Evolutionary conservation across 192 early-diverging fungal genomes (phyloP).

Genomic region (Backusella psychrophila): DNA sequence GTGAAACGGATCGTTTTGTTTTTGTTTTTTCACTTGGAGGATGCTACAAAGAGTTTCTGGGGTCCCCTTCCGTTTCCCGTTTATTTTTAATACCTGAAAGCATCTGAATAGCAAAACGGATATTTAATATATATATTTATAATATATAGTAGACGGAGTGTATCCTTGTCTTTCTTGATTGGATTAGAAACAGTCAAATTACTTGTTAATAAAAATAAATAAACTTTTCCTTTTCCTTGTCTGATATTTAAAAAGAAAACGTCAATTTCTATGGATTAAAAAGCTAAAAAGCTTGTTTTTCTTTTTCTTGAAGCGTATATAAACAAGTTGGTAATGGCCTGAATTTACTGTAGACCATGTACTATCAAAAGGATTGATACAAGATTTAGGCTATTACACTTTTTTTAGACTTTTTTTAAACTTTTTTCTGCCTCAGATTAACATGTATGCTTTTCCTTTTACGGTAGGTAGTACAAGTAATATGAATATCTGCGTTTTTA

Average conservation of each 20-base stretch:
- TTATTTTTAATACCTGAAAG: not conserved
- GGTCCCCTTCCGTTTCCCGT: not conserved
- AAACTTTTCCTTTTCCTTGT: no score
- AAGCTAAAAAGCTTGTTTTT: no score
- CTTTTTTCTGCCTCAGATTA: no score
- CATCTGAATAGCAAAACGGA: not conserved
- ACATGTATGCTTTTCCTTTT: not conserved
- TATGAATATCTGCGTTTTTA: not conserved
- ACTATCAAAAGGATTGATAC: not conserved
- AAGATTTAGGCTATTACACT: not conserved
- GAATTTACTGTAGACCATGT: no score
- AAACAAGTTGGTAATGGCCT: no score
- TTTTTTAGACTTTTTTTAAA: not conserved
- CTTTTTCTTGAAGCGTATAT: no score
- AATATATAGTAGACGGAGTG: not conserved
- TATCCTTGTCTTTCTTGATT: not conserved
- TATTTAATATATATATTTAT: not conserved
- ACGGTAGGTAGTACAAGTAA: not conserved
- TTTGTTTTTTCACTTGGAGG: not conserved
- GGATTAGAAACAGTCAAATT: not conserved
- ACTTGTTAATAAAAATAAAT: no score
- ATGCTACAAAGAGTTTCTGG: not conserved
- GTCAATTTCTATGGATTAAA: no score
- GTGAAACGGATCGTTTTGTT: not conserved
- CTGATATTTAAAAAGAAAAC: no score